phyloP scores from a whole-genome alignment of 1,284 basidiomycete genomes.

The Ustilago tritici region DNA sequence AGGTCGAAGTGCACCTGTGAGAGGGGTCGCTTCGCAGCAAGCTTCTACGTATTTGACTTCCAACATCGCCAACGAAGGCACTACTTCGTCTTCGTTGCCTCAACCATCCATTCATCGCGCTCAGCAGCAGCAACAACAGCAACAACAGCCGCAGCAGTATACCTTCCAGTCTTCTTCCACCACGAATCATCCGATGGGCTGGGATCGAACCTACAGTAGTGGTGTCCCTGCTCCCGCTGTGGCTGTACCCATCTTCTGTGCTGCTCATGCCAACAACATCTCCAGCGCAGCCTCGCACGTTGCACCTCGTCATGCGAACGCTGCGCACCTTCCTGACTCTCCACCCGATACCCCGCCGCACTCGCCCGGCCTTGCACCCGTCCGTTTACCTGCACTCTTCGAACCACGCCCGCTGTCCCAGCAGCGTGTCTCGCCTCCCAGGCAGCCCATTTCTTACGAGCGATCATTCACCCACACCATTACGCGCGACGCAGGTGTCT shows the following conservation, averaged over 20 bases:
- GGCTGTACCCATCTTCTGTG: conserved; percentile 49
- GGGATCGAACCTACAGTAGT: conserved; percentile 48
- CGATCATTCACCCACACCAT: neutral
- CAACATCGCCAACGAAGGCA: neutral
- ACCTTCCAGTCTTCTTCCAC: neutral
- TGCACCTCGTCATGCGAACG: conserved; percentile 14
- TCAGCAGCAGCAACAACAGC: conserved; percentile 2
- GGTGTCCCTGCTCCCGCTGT: conserved; percentile 48
- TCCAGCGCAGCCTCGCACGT: neutral
- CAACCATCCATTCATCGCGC: neutral
- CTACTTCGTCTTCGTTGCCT: conserved; percentile 1
- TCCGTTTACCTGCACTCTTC: conserved; percentile 16
- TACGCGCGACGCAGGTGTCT: conserved; percentile 4
- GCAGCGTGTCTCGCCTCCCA: conserved; percentile 17
- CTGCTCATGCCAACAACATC: conserved; percentile 17
- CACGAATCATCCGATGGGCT: conserved; percentile 22
- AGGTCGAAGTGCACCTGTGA: conserved; percentile 64
- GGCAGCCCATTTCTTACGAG: neutral
- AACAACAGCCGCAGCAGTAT: conserved; percentile 10
- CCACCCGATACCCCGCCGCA: conserved; percentile 57
- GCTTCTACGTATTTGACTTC: conserved; percentile 15
- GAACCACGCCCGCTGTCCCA: conserved; percentile 15
- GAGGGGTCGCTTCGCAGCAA: conserved; percentile 61
- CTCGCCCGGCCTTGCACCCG: conserved; percentile 36
- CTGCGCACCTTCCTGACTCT: conserved; percentile 46